phyloP scores from a whole-genome alignment of 305 asterid genomes.

The Solanum aculeatissimum region DNA sequence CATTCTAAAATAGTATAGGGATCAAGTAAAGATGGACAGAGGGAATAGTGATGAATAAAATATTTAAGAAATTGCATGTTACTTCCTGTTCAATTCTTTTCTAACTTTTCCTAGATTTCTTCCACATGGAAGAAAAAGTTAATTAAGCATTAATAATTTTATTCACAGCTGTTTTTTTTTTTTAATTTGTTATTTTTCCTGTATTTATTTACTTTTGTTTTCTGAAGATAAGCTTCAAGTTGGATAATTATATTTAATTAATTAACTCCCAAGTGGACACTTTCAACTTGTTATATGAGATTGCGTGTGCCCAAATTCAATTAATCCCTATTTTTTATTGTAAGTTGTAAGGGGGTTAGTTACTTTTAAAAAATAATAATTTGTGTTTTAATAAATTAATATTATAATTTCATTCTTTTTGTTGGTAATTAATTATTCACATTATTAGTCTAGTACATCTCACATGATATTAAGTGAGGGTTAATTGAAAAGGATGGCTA shows the following conservation, averaged over 20 bases:
- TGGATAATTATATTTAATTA: neutral
- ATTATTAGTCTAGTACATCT: neutral
- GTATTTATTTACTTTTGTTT: neutral
- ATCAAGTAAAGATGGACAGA: too few relatives aligned
- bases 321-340: neutral
- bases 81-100: neutral
- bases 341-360: neutral
- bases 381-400: neutral
- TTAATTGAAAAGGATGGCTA: neutral
- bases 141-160: neutral
- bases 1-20: too few relatives aligned
- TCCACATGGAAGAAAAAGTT: neutral
- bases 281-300: neutral
- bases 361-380: neutral
- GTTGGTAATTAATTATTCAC: neutral
- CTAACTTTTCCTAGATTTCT: neutral
- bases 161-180: neutral
- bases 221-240: neutral
- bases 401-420: neutral
- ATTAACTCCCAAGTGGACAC: neutral
- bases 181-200: neutral
- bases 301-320: neutral
- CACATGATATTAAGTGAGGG: neutral
- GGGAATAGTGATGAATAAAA: neutral
- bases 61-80: slow-evolving; percentile 1